Evolutionary conservation across 1,284 basidiomycete genomes (phyloP).

Genomic region (Tylopilus sp.): DNA sequence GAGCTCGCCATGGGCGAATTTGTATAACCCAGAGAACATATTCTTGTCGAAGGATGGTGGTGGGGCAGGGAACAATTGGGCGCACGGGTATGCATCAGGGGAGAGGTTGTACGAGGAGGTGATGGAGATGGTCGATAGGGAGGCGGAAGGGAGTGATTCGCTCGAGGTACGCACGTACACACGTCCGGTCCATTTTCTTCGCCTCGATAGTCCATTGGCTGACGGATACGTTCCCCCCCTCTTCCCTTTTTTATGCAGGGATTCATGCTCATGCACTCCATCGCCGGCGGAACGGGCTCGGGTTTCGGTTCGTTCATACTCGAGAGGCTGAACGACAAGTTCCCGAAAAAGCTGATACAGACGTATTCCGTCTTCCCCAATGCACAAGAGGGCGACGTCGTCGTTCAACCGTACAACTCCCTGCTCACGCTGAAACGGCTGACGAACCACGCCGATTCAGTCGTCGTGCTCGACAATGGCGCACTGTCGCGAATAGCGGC

Average conservation of each 20-base stretch:
- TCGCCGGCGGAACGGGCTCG: slow-evolving; percentile 97
- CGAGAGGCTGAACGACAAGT: slow-evolving; percentile 95
- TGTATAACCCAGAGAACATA: slow-evolving; percentile 99
- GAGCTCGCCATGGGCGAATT: slow-evolving; percentile 83
- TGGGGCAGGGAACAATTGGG: slow-evolving; percentile 99
- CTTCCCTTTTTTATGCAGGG: slow-evolving; percentile 56
- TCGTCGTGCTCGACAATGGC: slow-evolving; percentile 96
- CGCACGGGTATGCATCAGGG: slow-evolving; percentile 87
- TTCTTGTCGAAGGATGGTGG: slow-evolving; percentile 94
- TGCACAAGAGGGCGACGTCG: slow-evolving; percentile 85
- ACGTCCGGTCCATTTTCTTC: background rate
- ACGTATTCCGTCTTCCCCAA: slow-evolving; percentile 99
- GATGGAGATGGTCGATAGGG: slow-evolving; percentile 99
- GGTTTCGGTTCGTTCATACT: slow-evolving; percentile 96
- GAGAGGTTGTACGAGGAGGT: slow-evolving; percentile 95
- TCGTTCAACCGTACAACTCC: slow-evolving; percentile 98
- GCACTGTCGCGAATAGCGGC: slow-evolving; percentile 90
- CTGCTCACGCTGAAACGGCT: slow-evolving; percentile 93
- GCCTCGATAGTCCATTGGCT: background rate
- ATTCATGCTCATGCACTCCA: slow-evolving; percentile 98
- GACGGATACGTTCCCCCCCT: no score
- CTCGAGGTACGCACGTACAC: slow-evolving; percentile 67
- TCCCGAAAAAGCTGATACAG: slow-evolving; percentile 98
- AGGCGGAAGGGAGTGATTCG: slow-evolving; percentile 97
- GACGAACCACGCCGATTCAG: slow-evolving; percentile 95